Conservation (phyloP, 768 basidiomycete species). For the Kwoniella botswanensis region DNA sequence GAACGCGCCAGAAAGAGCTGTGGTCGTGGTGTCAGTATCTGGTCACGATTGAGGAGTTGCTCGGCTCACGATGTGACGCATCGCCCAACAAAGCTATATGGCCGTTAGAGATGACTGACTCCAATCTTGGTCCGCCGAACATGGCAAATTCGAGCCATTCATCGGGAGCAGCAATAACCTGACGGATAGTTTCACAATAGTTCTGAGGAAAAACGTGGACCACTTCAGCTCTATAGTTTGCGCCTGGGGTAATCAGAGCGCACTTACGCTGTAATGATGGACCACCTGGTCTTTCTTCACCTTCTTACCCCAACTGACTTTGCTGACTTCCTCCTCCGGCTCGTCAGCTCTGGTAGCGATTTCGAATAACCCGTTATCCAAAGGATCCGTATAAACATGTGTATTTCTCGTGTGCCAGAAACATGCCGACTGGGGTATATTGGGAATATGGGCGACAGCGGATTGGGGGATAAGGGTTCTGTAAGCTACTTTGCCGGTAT, state of each 20-base stretch:
- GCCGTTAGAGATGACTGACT: constrained; percentile 28
- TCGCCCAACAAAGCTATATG: constrained; percentile 39
- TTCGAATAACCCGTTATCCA: constrained; percentile 34
- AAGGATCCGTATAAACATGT: constrained; percentile 32
- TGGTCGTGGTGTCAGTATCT: too few relatives aligned
- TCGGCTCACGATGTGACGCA: constrained; percentile 41
- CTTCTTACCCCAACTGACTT: constrained; percentile 40
- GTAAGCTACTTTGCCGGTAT: constrained; percentile 46
- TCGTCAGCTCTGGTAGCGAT: constrained; percentile 31
- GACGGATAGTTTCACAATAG: constrained; percentile 32
- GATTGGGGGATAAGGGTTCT: constrained; percentile 34
- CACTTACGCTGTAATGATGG: constrained; percentile 31
- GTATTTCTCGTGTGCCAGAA: constrained; percentile 34
- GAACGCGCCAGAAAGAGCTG: constrained; percentile 41
- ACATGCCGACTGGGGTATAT: constrained; percentile 22
- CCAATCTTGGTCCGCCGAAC: constrained; percentile 40
- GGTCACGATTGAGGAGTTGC: too few relatives aligned
- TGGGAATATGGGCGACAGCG: constrained; percentile 26
- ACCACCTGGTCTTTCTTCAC: constrained; percentile 20
- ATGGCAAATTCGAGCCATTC: constrained; percentile 43
- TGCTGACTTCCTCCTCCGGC: constrained; percentile 26
- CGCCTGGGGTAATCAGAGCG: too few relatives aligned
- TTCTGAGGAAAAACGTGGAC: not conserved
- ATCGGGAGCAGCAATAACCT: constrained; percentile 31
- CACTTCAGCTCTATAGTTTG: not conserved